Evolutionary conservation across 2,329 filamentous ascomycete species (phyloP).

Genomic region (Beauveria sp.): DNA sequence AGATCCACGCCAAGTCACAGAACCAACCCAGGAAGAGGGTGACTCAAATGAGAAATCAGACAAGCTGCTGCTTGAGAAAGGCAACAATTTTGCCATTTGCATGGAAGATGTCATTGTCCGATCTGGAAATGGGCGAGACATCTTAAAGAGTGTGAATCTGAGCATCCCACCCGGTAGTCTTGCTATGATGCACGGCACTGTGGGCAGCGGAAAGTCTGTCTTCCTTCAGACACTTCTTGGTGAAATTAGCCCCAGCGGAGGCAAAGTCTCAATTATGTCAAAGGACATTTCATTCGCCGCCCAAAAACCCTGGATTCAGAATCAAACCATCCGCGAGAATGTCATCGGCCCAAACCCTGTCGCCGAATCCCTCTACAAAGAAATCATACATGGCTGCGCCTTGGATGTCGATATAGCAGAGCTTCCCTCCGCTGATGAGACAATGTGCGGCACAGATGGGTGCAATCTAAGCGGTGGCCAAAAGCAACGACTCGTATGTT

Average conservation of each 20-base stretch:
- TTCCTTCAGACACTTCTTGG: background rate
- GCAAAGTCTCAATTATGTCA: background rate
- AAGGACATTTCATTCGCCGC: background rate
- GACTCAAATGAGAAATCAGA: background rate
- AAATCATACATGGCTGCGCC: background rate
- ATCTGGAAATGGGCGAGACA: background rate
- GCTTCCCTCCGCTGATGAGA: background rate
- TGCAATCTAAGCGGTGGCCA: slow-evolving; percentile 34
- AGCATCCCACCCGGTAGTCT: background rate
- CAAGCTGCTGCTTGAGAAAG: too few relatives aligned
- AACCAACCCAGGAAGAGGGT: background rate
- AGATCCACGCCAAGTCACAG: background rate
- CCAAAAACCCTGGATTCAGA: background rate
- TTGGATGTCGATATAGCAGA: background rate
- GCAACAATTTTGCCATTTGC: background rate
- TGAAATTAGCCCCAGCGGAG: background rate
- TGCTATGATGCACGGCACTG: background rate
- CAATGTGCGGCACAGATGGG: background rate
- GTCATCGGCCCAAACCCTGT: background rate
- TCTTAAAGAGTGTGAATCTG: background rate
- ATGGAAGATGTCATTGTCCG: background rate
- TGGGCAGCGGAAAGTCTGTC: background rate
- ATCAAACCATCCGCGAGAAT: background rate
- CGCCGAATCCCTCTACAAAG: background rate
- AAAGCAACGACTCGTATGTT: slow-evolving; percentile 31